phyloP scores from a whole-genome alignment of 2,329 filamentous ascomycete species.

The Talaromyces sp. region DNA sequence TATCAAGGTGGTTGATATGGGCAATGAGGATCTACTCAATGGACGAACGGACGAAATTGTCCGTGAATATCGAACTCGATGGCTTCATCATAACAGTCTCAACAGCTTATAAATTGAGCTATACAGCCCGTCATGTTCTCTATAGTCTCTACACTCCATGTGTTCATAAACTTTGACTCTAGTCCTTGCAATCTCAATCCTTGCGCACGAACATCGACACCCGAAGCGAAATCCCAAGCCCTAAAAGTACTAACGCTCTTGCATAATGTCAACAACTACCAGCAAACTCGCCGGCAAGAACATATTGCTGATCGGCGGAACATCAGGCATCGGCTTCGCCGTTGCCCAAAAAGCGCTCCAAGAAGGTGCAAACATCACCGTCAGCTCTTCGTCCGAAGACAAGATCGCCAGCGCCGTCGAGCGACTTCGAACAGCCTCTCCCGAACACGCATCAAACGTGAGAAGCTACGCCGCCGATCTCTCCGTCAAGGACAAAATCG shows the following conservation, averaged over 20 bases:
- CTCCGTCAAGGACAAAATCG: slow-evolving; percentile 34
- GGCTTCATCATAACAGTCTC: background rate
- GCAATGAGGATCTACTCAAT: background rate
- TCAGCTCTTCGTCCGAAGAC: slow-evolving; percentile 46
- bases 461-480: slow-evolving; percentile 51
- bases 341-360: slow-evolving; percentile 52
- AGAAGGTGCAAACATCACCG: slow-evolving; percentile 46
- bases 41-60: slow-evolving; percentile 6
- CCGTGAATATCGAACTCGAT: background rate
- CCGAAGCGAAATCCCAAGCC: background rate
- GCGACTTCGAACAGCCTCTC: slow-evolving; percentile 43
- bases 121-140: background rate
- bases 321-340: slow-evolving; percentile 51
- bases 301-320: slow-evolving; percentile 52
- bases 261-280: background rate
- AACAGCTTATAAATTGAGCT: background rate
- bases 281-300: slow-evolving; percentile 45
- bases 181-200: no score
- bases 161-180: no score
- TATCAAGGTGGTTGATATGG: background rate
- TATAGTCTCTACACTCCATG: no score
- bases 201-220: background rate
- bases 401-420: slow-evolving; percentile 40
- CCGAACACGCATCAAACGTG: slow-evolving; percentile 31
- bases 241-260: background rate